Base-by-base conservation (phyloP, 202 grass and related monocot genomes). In the Setaria italica region DNA sequence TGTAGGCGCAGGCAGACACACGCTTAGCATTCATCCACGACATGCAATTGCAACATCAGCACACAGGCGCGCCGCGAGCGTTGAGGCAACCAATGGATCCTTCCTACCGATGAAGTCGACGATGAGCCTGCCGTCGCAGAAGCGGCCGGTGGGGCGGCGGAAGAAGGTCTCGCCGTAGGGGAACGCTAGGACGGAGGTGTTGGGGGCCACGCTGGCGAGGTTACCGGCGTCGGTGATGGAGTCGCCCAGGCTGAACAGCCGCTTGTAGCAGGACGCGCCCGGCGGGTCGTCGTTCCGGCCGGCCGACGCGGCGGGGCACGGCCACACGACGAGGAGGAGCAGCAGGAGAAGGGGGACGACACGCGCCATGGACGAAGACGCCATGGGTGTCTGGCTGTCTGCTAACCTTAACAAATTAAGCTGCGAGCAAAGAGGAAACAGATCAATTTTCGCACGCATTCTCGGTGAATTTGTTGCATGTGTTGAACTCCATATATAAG, bases 141-240 rank as follows among this genome's bases (percentile, higher is more conserved):
- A 90, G 46, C 88, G 88, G 43, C 88, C 88, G 21, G 78, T 82
- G 43, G 78, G 19, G 48, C 15, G 64, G 51, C 9, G 59, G 80
- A 90, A 90, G 74, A 60, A 90, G 39, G 80, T 90, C 59, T 63
- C 54, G 15, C 88, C 84, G 72, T 75, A 75, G 51, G 72, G 72
- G 49, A 8, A 8, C 17, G 33, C 2, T 17, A 75, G 33, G 9
- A 39, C 35, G 74, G 74, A 43, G 6, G 0, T 29, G 74, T 60
- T 43, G 20, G 37, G 20, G 6, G 35, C 14, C 35, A 77, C 13
- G 35, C 17, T 60, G 55, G 19, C 74, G 0, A 43, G 2, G 74
- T 77, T 77, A 55, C 74, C 74, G 35, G 74, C 6, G 55, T 77
- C 74, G 20, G 54, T 60, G 12, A 60, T 4, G 20, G 74, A 77